These are phyloP conservation scores for Septoria petroselini DNA, from an alignment of 2,329 filamentous ascomycete genomes.

Conservation along the genomic window DNA sequence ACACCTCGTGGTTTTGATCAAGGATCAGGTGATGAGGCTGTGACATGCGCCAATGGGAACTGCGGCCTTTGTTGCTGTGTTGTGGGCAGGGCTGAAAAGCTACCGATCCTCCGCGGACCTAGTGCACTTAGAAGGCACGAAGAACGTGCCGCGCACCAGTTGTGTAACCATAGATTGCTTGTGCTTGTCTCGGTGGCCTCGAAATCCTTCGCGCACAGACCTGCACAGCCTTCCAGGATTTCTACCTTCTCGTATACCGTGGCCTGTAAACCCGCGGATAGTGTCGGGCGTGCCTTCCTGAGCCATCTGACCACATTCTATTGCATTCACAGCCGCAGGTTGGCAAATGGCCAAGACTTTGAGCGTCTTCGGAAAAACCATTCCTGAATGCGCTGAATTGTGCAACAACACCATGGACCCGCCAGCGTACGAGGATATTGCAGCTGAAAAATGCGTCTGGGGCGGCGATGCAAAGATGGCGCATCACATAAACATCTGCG, in stretches of 20 bases:
- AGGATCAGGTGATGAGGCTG: constrained; percentile 5
- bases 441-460: constrained; percentile 10
- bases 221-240: too few species aligned
- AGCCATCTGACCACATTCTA: background rate
- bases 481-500: constrained; percentile 31
- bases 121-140: constrained; percentile 2
- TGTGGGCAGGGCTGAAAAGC: constrained; percentile 2
- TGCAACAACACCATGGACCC: constrained; percentile 22
- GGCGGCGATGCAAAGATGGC: constrained; percentile 20
- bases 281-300: constrained; percentile 6
- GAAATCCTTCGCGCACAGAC: background rate
- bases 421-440: constrained; percentile 35
- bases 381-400: background rate
- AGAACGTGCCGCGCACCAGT: constrained; percentile 1
- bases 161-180: background rate
- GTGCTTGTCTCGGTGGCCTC: constrained; percentile 4
- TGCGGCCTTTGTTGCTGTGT: background rate
- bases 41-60: constrained; percentile 4
- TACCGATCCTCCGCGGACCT: constrained; percentile 1
- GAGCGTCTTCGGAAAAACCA: background rate
- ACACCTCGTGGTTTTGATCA: too few species aligned
- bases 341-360: background rate
- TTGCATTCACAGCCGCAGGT: background rate
- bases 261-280: background rate
- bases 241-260: background rate